Percentiles rank a stretch among this genome's conserved stretches.
These are phyloP conservation scores for Hippophae rhamnoides DNA, from an alignment of 306 rosid species.

Conservation along the genomic window DNA sequence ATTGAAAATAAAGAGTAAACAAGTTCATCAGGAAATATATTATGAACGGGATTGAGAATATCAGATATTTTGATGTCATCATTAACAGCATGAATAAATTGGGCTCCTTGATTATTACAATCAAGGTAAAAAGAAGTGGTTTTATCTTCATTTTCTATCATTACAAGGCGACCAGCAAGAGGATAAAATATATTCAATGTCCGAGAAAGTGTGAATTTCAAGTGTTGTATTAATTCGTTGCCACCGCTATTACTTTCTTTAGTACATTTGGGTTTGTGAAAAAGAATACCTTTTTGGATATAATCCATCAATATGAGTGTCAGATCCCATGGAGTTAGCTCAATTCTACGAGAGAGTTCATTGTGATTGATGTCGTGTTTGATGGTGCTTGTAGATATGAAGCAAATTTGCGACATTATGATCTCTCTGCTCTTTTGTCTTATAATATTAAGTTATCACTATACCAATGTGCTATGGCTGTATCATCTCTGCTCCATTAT, in stretches of 20 bases:
- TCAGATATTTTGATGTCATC: background rate
- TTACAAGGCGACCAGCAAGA: background rate
- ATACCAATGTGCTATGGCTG: too few species aligned
- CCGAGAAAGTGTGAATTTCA: background rate
- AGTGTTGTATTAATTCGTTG: background rate
- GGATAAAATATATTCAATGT: constrained; percentile 1
- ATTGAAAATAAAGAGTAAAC: constrained; percentile 17
- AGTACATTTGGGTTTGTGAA: background rate
- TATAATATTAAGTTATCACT: too few species aligned
- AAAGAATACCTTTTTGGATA: constrained; percentile 2
- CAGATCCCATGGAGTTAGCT: constrained; percentile 15
- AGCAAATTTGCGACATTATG: background rate
- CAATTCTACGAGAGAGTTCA: background rate
- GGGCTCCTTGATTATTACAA: constrained; percentile 22
- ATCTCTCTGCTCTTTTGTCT: too few species aligned
- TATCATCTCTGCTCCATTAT: too few species aligned
- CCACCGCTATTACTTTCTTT: background rate
- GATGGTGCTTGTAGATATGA: background rate
- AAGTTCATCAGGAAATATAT: constrained; percentile 5
- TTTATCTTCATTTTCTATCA: constrained; percentile 2
- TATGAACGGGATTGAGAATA: constrained; percentile 12
- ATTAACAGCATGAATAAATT: constrained; percentile 19
- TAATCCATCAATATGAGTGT: background rate
- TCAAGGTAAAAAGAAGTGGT: constrained; percentile 7
- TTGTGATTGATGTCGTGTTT: background rate